These are phyloP conservation scores for Aphanomyces cochlioides DNA, from an alignment of 352 stramenopile species.

Conservation along the genomic window DNA sequence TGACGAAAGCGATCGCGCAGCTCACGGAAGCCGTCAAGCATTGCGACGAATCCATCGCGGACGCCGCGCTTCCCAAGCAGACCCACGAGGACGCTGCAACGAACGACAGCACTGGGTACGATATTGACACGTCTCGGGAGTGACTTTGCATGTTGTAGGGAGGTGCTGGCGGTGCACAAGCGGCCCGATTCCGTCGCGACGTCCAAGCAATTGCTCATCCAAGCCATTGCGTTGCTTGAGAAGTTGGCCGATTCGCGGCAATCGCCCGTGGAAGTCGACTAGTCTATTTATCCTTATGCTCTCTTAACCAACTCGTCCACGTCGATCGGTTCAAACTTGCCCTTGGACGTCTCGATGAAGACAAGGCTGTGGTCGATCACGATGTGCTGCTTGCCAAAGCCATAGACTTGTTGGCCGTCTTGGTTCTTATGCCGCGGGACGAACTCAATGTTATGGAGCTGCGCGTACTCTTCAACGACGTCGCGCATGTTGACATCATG, in stretches of 20 bases:
- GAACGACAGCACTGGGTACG: background rate
- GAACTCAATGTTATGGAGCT: slow-evolving; percentile 75
- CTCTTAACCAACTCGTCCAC: slow-evolving; percentile 63
- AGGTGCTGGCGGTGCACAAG: slow-evolving; percentile 8
- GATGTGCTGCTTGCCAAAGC: slow-evolving; percentile 75
- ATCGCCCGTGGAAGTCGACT: background rate
- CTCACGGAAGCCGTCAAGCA: slow-evolving; percentile 15
- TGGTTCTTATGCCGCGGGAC: slow-evolving; percentile 53
- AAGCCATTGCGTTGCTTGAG: slow-evolving; percentile 14
- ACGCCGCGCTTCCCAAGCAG: slow-evolving; percentile 8
- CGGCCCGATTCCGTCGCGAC: slow-evolving; percentile 21
- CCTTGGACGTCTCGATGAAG: slow-evolving; percentile 63
- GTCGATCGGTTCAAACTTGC: slow-evolving; percentile 64
- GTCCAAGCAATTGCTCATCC: slow-evolving; percentile 17
- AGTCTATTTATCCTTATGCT: background rate
- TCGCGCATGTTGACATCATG: slow-evolving; percentile 72
- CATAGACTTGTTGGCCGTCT: slow-evolving; percentile 76
- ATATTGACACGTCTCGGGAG: too few relatives aligned
- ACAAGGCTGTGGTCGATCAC: slow-evolving; percentile 83
- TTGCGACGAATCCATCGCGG: slow-evolving; percentile 20
- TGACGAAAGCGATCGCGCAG: slow-evolving; percentile 19
- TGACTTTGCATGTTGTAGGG: slow-evolving; percentile 1
- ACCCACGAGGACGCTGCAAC: background rate
- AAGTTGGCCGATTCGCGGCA: background rate
- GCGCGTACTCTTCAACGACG: slow-evolving; percentile 76